Percentiles rank a stretch among this genome's conserved stretches.
Evolutionary conservation across 805 yeast genomes (phyloP).

Genomic region (Cyberlindnera maclurae): DNA sequence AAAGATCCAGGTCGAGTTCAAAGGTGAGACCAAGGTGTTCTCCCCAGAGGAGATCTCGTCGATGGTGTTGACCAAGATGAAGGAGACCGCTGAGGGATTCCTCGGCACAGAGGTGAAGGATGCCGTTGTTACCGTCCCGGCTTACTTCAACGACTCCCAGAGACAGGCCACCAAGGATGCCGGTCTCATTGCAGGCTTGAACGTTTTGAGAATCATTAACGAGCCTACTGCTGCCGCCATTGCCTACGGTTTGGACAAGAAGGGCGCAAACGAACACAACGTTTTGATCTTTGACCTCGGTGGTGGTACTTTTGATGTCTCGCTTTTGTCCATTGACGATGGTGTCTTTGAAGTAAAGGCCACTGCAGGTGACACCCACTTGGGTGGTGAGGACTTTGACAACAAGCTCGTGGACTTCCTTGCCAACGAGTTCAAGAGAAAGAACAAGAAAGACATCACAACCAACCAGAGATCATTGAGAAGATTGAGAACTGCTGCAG

Average conservation of each 20-base stretch:
- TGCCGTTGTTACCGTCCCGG: conserved; percentile 88
- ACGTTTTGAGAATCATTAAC: conserved; percentile 89
- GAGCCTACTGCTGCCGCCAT: conserved; percentile 98
- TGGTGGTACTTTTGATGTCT: conserved; percentile 99
- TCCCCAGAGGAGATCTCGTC: conserved; percentile 94
- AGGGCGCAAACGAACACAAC: conserved; percentile 70
- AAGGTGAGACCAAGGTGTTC: conserved; percentile 80
- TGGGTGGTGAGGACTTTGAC: conserved; percentile 99
- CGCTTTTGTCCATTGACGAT: conserved; percentile 85
- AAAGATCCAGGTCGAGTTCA: conserved; percentile 75
- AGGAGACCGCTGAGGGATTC: conserved; percentile 84
- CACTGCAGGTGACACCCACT: conserved; percentile 74
- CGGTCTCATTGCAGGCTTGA: conserved; percentile 92
- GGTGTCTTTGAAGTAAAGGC: conserved; percentile 98
- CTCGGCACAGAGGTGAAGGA: conserved; percentile 76
- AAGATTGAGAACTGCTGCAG: conserved; percentile 98
- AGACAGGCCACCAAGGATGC: conserved; percentile 98
- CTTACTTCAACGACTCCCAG: conserved; percentile 78
- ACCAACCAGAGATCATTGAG: conserved; percentile 94
- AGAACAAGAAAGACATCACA: conserved; percentile 91
- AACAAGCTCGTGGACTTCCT: conserved; percentile 92
- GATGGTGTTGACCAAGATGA: conserved; percentile 89
- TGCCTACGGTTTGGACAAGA: conserved; percentile 85
- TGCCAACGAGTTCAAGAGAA: conserved; percentile 93
- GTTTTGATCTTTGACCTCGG: conserved; percentile 93